Evolutionary conservation across 306 rosid genomes (phyloP).

Genomic region (Herpetospermum pedunculosum): DNA sequence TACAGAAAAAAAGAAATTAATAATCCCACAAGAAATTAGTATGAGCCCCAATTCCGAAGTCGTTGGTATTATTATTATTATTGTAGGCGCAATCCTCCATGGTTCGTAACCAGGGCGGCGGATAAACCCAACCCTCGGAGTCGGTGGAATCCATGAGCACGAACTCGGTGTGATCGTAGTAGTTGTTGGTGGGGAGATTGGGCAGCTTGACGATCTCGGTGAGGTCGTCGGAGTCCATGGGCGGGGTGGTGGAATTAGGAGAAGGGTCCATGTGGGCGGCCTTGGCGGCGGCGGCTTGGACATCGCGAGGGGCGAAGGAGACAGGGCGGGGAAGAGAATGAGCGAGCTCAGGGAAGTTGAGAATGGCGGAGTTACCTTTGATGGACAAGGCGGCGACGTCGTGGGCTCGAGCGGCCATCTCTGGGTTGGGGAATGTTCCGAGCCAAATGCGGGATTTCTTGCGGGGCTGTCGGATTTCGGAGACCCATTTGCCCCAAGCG

Average conservation of each 20-base stretch:
- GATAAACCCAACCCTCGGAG: conserved; percentile 29
- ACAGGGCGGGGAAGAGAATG: conserved; percentile 43
- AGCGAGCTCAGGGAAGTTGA: conserved; percentile 46
- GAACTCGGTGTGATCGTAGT: conserved; percentile 27
- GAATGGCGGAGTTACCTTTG: conserved; percentile 47
- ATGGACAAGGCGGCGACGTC: conserved; percentile 59
- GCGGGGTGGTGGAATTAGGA: too few species aligned
- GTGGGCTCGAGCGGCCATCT: conserved; percentile 69
- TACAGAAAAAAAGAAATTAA: neutral
- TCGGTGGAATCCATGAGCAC: conserved; percentile 32
- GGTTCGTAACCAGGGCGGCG: conserved; percentile 31
- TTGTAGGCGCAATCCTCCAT: conserved; percentile 17
- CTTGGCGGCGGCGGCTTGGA: conserved; percentile 54
- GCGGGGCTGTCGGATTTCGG: conserved; percentile 58
- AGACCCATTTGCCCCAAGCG: conserved; percentile 67
- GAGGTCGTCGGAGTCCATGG: conserved; percentile 32
- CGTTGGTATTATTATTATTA: neutral
- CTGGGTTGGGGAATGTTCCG: conserved; percentile 49
- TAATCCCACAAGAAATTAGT: conserved; percentile 3
- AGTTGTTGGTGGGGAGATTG: conserved; percentile 15
- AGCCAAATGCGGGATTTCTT: conserved; percentile 75
- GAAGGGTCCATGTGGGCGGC: conserved; percentile 50
- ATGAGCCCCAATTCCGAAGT: conserved; percentile 10
- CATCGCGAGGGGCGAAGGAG: conserved; percentile 44
- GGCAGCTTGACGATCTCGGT: conserved; percentile 41